These are phyloP conservation scores for Biscogniauxia marginata DNA, from an alignment of 2,329 filamentous ascomycete genomes.

Conservation along the genomic window DNA sequence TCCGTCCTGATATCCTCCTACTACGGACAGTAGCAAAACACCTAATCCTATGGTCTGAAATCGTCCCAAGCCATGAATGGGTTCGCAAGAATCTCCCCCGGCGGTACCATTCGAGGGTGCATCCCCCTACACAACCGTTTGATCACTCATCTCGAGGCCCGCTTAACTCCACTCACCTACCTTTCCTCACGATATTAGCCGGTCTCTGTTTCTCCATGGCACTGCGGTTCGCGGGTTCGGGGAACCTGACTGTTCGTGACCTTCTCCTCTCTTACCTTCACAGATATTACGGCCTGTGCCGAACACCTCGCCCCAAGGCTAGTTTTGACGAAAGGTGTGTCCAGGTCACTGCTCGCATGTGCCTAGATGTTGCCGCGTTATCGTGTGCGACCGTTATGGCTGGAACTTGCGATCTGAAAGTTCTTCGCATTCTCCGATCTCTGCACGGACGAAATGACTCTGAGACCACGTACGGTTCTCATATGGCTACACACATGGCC, in stretches of 20 bases:
- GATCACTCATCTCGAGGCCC: constrained; percentile 26
- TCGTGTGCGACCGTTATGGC: constrained; percentile 90
- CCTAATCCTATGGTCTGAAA: constrained; percentile 87
- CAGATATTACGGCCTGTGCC: constrained; percentile 76
- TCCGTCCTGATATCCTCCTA: constrained; percentile 88
- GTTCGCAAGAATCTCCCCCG: constrained; percentile 70
- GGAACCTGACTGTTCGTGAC: constrained; percentile 69
- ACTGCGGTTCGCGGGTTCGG: constrained; percentile 72
- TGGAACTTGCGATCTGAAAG: constrained; percentile 82
- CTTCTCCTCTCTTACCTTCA: constrained; percentile 82
- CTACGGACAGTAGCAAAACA: constrained; percentile 86
- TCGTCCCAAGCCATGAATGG: constrained; percentile 73
- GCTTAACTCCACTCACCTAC: constrained; percentile 78
- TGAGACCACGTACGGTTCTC: constrained; percentile 87
- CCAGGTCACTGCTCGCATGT: constrained; percentile 81
- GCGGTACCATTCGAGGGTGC: constrained; percentile 63
- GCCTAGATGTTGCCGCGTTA: constrained; percentile 82
- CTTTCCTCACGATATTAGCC: constrained; percentile 88
- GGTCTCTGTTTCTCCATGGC: constrained; percentile 83
- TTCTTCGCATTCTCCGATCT: constrained; percentile 81
- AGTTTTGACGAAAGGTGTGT: constrained; percentile 83
- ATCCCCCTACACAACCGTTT: constrained; percentile 55
- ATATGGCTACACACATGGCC: constrained; percentile 88
- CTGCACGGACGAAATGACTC: constrained; percentile 84
- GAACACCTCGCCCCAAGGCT: constrained; percentile 32